These are phyloP conservation scores for Microbotryum intermedium DNA, from an alignment of 1,284 basidiomycete species.

Conservation along the genomic window DNA sequence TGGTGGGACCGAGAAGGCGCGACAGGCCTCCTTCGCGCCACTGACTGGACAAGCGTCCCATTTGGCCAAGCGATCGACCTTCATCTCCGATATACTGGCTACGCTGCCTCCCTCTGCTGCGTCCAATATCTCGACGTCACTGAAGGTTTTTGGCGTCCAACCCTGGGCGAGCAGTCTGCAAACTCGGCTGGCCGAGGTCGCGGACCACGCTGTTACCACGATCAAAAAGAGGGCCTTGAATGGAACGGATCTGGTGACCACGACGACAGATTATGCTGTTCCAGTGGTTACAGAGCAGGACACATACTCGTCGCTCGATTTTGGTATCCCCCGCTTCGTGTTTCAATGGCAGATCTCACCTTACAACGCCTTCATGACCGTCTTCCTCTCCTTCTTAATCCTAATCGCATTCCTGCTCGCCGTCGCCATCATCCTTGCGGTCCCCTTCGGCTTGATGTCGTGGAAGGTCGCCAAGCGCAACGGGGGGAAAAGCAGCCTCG, in stretches of 20 bases:
- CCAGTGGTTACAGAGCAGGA: slow-evolving; percentile 16
- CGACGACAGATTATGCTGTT: slow-evolving; percentile 10
- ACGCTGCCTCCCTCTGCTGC: background rate
- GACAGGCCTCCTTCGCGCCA: slow-evolving; percentile 18
- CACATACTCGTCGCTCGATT: background rate
- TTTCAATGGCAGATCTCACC: slow-evolving; percentile 25
- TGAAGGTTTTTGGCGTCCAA: background rate
- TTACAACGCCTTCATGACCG: slow-evolving; percentile 31
- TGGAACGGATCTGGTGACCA: background rate
- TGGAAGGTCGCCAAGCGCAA: background rate
- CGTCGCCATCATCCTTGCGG: slow-evolving; percentile 16
- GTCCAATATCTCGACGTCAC: background rate
- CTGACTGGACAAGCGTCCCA: slow-evolving; percentile 13
- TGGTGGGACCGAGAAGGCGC: slow-evolving; percentile 29
- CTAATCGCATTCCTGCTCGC: slow-evolving; percentile 24
- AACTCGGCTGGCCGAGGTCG: too few relatives aligned
- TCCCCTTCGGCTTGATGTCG: slow-evolving; percentile 10
- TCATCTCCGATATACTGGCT: slow-evolving; percentile 8
- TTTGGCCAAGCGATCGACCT: slow-evolving; percentile 46
- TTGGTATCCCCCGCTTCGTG: slow-evolving; percentile 1
- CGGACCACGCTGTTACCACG: background rate
- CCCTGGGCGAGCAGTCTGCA: too few relatives aligned
- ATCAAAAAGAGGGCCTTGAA: too few relatives aligned
- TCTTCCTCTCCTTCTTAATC: slow-evolving; percentile 32
- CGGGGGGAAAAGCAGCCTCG: background rate